These are phyloP conservation scores for Cyberlindnera euphorbiiphila DNA, from an alignment of 805 yeast genomes.

Conservation along the genomic window DNA sequence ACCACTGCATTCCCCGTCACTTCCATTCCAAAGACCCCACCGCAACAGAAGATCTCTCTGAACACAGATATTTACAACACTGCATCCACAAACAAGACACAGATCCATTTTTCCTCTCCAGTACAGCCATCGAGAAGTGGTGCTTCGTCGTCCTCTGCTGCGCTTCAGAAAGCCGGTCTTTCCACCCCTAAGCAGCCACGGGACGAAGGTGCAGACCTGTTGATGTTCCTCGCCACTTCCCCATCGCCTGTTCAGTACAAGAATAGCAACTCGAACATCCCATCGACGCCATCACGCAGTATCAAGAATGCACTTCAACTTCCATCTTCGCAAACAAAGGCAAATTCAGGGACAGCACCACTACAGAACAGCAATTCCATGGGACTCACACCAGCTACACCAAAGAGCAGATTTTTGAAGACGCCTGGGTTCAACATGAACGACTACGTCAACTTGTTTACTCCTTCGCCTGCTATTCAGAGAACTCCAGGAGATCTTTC, in stretches of 20 bases:
- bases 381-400: conserved; percentile 27
- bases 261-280: conserved; percentile 12
- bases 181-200: conserved; percentile 26
- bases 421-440: conserved; percentile 78
- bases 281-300: conserved; percentile 24
- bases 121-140: conserved; percentile 13
- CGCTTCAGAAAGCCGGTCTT: conserved; percentile 11
- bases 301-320: conserved; percentile 12
- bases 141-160: background rate
- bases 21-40: conserved; percentile 29
- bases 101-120: conserved; percentile 20
- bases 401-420: conserved; percentile 28
- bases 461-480: conserved; percentile 56
- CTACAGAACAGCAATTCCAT: conserved; percentile 13
- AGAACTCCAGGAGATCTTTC: conserved; percentile 34
- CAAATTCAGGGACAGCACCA: background rate
- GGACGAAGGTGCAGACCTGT: conserved; percentile 75
- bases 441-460: conserved; percentile 75
- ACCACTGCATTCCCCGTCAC: conserved; percentile 15
- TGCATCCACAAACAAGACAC: conserved; percentile 27
- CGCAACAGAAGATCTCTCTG: conserved; percentile 24
- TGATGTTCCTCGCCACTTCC: conserved; percentile 79
- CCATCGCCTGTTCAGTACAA: conserved; percentile 52
- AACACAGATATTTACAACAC: conserved; percentile 26
- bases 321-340: conserved; percentile 16